phyloP scores from a whole-genome alignment of 768 basidiomycete species.

The Naematelia aurantialba region DNA sequence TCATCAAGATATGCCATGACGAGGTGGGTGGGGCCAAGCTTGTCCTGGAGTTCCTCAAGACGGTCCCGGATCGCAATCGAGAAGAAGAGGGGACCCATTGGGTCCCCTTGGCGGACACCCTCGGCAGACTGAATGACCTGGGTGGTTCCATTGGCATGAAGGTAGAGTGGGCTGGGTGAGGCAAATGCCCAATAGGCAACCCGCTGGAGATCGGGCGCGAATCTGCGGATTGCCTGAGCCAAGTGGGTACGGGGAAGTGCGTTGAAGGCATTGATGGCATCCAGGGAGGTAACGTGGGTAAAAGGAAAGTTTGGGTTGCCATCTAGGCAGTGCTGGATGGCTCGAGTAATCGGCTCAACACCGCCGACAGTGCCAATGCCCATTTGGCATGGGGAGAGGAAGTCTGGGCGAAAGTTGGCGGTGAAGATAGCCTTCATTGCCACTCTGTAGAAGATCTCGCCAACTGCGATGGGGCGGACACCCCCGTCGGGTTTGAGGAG shows the following conservation, averaged over 20 bases:
- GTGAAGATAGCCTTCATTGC: constrained; percentile 19
- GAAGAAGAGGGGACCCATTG: constrained; percentile 24
- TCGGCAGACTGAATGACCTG: constrained; percentile 11
- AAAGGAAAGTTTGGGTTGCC: not conserved
- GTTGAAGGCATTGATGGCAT: constrained; percentile 33
- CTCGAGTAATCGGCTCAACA: constrained; percentile 16
- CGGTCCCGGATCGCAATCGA: constrained; percentile 16
- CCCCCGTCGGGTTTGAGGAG: constrained; percentile 22
- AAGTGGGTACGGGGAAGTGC: constrained; percentile 5
- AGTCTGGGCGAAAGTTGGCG: not conserved
- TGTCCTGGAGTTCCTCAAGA: constrained; percentile 9
- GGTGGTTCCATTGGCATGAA: not conserved
- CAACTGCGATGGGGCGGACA: constrained; percentile 31
- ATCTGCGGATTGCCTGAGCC: constrained; percentile 3
- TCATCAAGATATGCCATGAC: constrained; percentile 32
- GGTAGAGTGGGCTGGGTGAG: not conserved
- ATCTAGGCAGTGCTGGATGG: constrained; percentile 12
- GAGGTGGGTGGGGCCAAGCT: constrained; percentile 13
- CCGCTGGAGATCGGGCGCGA: constrained; percentile 13
- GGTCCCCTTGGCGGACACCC: constrained; percentile 30
- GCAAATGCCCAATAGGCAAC: constrained; percentile 4
- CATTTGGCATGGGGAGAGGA: constrained; percentile 13
- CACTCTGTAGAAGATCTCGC: constrained; percentile 29
- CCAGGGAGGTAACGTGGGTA: constrained; percentile 18
- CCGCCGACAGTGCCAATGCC: constrained; percentile 10